Evolutionary conservation across 495 filamentous ascomycete genomes (phyloP), one percentile per base, ranked within the genome.

Genomic region (Penicillium angulare): DNA sequence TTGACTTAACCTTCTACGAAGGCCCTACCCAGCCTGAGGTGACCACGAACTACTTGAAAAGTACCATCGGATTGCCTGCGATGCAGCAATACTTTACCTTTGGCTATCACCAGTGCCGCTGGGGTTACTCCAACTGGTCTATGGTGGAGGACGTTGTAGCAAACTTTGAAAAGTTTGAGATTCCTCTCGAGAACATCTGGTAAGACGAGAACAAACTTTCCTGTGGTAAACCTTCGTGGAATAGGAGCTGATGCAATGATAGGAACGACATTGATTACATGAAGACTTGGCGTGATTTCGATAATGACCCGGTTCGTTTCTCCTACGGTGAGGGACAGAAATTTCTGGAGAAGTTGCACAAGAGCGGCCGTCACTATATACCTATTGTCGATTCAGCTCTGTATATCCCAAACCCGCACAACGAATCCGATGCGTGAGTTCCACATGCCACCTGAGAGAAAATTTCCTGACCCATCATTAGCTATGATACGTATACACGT

Each of bases 381-480:
- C 89, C 88, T 0, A 93, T 96, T 39, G 79, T 96, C 15, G 90
- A 95, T 60, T 78, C 86, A 3, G 89, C 87, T 5, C 82, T 93
- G 21, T 92, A 91, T 54, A 80, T 84, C 20, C 87, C 89, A 0
- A 86, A 90, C 45, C 87, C 87, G 2, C 68, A 79, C 13, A 87
- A 93, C 55, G 73, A 75, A 0, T 83, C 75, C 34, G 90, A 95
- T 67, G 80, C 79, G 63, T 85, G 56, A 61, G 74, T 64, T n/a
- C n/a, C 2, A 31, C 1, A 31, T 12, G 5, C 27, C 26, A n/a
- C n/a, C 7, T 27, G 16, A 15, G 4, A 40, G 6, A 33, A 5
- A 27, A 2, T 32, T 33, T 5, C 10, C 12, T 10, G 10, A 34
- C 43, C n/a, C n/a, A n/a, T 34, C 9, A 31, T 9, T 43, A 77